Base-by-base conservation (phyloP, 2,329 filamentous ascomycete species). In the Immersiporthe knoxdaviesiana region DNA sequence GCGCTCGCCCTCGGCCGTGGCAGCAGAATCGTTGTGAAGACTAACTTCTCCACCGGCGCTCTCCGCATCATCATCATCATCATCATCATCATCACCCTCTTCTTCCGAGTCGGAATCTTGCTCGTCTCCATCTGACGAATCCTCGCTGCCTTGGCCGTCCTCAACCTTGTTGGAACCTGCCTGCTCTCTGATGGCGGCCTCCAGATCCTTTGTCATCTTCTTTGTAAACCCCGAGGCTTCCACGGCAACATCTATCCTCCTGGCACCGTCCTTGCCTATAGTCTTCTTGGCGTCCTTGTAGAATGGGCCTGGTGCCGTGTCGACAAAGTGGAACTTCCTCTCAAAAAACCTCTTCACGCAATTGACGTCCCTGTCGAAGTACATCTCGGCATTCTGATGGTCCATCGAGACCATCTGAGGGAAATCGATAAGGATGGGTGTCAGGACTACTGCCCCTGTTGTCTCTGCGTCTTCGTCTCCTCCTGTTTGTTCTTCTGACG, bases 351-450 rank as follows among this genome's bases (percentile, higher is more conserved):
- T 89, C 82, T 97, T 98, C 76, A 99, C 91, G 80, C 97, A 99
- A 72, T 92, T 90, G 18, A 99, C 94, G 75, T 99, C 96, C 72
- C 96, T 90, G 78, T 98, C 92, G 79, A 99, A 99, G 81, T 99
- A 98, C 88, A 94, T 97, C 77, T 97, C 92, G 24, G 96, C 97
- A 76, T 99, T 97, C 47, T 85, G 81, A 77, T 99, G 96, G 74
- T 97, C 93, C 78, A 97, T 93, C 0, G 95, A 98, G 2, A 99
- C 89, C 91, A 97, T 98, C 78, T 99, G 96, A 0, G 96, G 96
- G 77, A 99, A 99, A 81, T 99, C 97, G 75, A 99, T 99, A 60
- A 99, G 83, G 66, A 97, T 88, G 0, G 96, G 96, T 8, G 88
- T 89, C 35, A 97, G 82, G 44, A 79, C 85, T 66, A 92, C 73